Base-by-base conservation (phyloP, 345 rosid species). In the Viola odorata region DNA sequence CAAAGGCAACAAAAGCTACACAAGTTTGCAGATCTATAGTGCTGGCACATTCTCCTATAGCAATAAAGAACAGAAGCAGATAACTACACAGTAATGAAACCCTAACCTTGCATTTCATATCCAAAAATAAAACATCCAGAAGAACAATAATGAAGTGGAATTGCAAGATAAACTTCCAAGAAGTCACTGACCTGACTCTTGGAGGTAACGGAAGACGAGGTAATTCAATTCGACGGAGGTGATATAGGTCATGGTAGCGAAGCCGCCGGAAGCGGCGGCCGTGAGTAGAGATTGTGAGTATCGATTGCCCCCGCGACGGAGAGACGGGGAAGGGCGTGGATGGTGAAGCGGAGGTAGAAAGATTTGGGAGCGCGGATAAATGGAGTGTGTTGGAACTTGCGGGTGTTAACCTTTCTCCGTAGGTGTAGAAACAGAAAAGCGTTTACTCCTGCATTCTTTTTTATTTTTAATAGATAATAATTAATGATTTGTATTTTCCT, bases 201-300 rank as follows among this genome's bases (percentile, higher is more conserved):
- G 95, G 78, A 94, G 91, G 71, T 90, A 94, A 17, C 97, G 96
- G 71, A 90, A 94, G 61, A 90, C 84, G 58, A 94, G 91, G 73
- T 74, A 90, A 78, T 94, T 94, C 80, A 94, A 64, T 57, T 94
- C 96, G 51, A 78, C 82, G 58, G 97, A 90, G 61, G 89, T 86
- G 39, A 94, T 79, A 23, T 91, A 63, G 23, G 91, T 54, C 96
- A 94, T 86, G 37, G 72, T 65, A 23, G 69, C 17, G 32, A 61
- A 17, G 58, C 41, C 61, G 49, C 57, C 37, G 23, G 41, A 37
- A 32, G 5, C 13, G 9, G 37, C 14, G 57, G 11, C 40, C 37
- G 53, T 49, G 8, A 50, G 3, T 50, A 54, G 37, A 54, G 57
- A n/a, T 36, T 15, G 37, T 36, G 13, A 10, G 37, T 16, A 53